Percentiles rank a stretch among this genome's conserved stretches.
Conservation (phyloP, 2,329 filamentous ascomycete species). For the Cladosporium halotolerans region DNA sequence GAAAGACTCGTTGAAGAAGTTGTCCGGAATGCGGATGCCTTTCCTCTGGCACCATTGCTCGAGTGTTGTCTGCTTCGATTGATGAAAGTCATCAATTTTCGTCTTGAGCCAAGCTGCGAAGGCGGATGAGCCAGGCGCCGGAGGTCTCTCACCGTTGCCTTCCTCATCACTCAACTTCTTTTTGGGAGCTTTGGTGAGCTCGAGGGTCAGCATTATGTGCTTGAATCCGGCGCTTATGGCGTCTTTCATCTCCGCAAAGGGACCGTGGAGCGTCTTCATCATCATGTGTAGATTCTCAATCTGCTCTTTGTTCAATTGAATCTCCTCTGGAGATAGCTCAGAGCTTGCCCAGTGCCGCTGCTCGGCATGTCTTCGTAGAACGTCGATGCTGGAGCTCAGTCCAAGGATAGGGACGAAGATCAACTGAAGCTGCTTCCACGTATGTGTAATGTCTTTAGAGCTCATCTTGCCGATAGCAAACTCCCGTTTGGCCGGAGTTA, state of each 20-base stretch:
- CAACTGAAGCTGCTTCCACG: slow-evolving; percentile 54
- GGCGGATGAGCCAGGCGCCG: slow-evolving; percentile 51
- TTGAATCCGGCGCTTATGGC: slow-evolving; percentile 60
- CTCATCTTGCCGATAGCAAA: slow-evolving; percentile 63
- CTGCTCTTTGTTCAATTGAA: slow-evolving; percentile 14
- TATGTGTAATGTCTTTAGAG: slow-evolving; percentile 56
- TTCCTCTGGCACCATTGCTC: slow-evolving; percentile 40
- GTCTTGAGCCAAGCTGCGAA: slow-evolving; percentile 52
- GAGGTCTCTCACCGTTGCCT: slow-evolving; percentile 32
- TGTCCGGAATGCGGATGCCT: slow-evolving; percentile 42
- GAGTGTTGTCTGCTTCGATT: slow-evolving; percentile 54
- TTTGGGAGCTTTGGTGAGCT: slow-evolving; percentile 40
- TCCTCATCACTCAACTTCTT: slow-evolving; percentile 24
- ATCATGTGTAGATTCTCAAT: slow-evolving; percentile 53
- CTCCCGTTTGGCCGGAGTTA: slow-evolving; percentile 67
- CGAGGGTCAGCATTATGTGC: slow-evolving; percentile 53
- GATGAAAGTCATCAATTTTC: slow-evolving; percentile 52
- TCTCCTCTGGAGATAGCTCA: slow-evolving; percentile 16
- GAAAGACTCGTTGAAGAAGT: slow-evolving; percentile 40
- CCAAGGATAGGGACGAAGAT: slow-evolving; percentile 63
- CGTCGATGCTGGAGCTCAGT: slow-evolving; percentile 62
- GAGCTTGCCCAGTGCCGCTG: slow-evolving; percentile 43
- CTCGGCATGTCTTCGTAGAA: slow-evolving; percentile 60
- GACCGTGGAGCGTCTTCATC: slow-evolving; percentile 62
- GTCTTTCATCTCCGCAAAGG: slow-evolving; percentile 56